A percentile compares a stretch with the other conserved stretches of the same genome.
phyloP scores from a whole-genome alignment of 352 stramenopile species.

The Elongisporangium senticosum region DNA sequence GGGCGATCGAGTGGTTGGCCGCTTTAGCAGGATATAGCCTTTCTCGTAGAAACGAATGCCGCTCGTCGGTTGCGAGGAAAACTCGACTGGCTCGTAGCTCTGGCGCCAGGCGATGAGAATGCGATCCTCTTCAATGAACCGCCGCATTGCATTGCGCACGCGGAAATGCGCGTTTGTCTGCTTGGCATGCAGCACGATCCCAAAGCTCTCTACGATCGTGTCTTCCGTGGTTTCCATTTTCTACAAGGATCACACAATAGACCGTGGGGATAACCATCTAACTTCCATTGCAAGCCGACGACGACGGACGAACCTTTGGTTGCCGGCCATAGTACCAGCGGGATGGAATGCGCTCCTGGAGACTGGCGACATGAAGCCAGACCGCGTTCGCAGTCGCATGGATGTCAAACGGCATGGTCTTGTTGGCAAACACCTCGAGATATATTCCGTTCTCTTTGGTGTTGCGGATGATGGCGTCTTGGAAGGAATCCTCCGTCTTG shows the following conservation, averaged over 20 bases:
- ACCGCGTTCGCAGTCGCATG: constrained; percentile 23
- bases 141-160: neutral
- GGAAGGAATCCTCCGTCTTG: constrained; percentile 6
- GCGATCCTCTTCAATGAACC: constrained; percentile 3
- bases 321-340: constrained; percentile 52
- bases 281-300: no score
- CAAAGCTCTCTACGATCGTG: neutral
- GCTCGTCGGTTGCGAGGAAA: neutral
- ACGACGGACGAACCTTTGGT: constrained; percentile 14
- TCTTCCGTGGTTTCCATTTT: constrained; percentile 1
- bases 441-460: constrained; percentile 13
- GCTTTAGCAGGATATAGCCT: neutral
- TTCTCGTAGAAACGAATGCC: constrained; percentile 2
- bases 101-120: neutral
- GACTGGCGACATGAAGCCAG: constrained; percentile 36
- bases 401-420: constrained; percentile 37
- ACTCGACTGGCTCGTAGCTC: neutral
- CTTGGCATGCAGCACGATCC: neutral
- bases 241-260: neutral
- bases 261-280: no score
- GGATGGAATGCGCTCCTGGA: constrained; percentile 44
- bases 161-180: neutral
- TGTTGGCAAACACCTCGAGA: constrained; percentile 34
- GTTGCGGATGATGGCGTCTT: constrained; percentile 15
- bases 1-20: neutral